Base-by-base conservation (phyloP, 2,329 filamentous ascomycete genomes). In the Fusarium sp. region DNA sequence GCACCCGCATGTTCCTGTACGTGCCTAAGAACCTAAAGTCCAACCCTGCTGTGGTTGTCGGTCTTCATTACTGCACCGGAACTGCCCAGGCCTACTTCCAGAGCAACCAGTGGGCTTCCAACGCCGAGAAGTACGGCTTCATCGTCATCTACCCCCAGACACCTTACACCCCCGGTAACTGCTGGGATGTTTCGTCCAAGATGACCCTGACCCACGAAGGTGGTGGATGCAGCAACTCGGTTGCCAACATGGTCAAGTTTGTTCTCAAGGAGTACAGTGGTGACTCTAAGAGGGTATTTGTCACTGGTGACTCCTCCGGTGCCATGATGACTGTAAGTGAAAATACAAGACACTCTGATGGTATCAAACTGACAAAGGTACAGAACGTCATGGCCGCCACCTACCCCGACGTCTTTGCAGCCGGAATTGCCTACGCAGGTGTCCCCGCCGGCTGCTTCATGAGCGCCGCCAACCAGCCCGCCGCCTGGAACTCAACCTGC, bases 201-300 rank as follows among this genome's bases (percentile, higher is more conserved):
- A 62, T 61, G 58, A 40, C 58, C 2, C 41, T 62, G 33, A 62
- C 56, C 9, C 58, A 62, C 2, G 14, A 62, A 3, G 58, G 58
- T 17, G 58, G 58, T 1, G 58, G 58, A 7, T 41, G 19, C 40
- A 62, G 58, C 15, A 62, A 15, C 11, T 62, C 58, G 15, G 10
- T 62, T 2, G 58, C 58, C 58, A 62, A 62, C 40, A 62, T 62
- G 58, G 58, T 44, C 47, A 62, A 62, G 33, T 59, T 45, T 7
- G 40, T 35, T 10, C 58, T 62, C 7, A 40, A 62, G 19, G 15
- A 62, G 19, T 62, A 62, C 40, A 62, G 15, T 1, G 58, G 56
- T 14, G 58, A 62, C 22, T 11, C 58, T 7, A 62, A 62, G 58
- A 35, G 33, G 10, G 58, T 62, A 2, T 62, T 62, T 19, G 56